Evolutionary conservation across 2,329 filamentous ascomycete genomes (phyloP), one percentile per base, ranked within the genome.

Genomic region (Arthrobotrys pseudoclavata): DNA sequence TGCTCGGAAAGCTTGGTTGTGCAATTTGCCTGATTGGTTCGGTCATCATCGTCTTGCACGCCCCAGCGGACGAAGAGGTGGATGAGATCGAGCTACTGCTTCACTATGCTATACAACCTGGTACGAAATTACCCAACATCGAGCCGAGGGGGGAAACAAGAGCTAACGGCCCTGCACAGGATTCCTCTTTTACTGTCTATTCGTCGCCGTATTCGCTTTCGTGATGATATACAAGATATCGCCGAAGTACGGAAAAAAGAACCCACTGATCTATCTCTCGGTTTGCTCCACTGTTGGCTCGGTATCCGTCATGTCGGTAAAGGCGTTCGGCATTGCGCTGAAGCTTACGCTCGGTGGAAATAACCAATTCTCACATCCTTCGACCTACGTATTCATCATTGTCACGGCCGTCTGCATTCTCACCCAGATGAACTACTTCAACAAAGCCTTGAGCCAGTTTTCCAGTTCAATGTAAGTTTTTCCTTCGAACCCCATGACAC

Each of bases 391-490:
- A 79, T 99, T 99, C 84, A 91, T 95, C 84, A 97, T 99, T 80
- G 89, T 98, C 80, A 96, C 94, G 0, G 87, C 88, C 2, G 93
- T 97, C 80, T 99, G 96, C 86, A 98, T 99, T 83, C 84, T 99
- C 80, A 97, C 94, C 7, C 96, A 99, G 87, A 98, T 99, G 96
- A 99, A 99, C 85, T 99, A 99, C 85, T 97, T 99, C 85, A 99
- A 99, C 87, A 99, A 99, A 85, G 96, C 96, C 6, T 86, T 99
- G 76, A 96, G 93, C 84, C 94, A 96, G 82, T 99, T 98, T 85
- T 95, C 93, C 31, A 97, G 96, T 34, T 97, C 96, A 81, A 97
- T 99, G 94, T 97, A 88, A 84, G 92, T 86, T 55, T 66, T 29
- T 26, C 20, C 66, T 15, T 26, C 26, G 7, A 20, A 37, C 55